Percentiles rank a stretch among this genome's conserved stretches.
Evolutionary conservation across 2,329 filamentous ascomycete species (phyloP).

Genomic region (Botrytis tulipae): DNA sequence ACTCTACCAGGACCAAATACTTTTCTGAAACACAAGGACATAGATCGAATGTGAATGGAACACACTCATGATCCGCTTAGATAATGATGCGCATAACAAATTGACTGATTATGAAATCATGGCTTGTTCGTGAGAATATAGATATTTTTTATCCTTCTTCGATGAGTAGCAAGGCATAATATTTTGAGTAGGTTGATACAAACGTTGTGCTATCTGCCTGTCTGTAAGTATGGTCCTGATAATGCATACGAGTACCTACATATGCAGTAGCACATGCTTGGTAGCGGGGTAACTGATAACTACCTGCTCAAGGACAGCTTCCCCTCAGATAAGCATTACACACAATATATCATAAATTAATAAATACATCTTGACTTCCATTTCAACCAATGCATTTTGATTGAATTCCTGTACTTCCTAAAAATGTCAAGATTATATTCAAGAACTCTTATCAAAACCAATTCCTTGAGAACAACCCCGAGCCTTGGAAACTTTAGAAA

Average conservation of each 20-base stretch:
- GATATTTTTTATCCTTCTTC: neutral
- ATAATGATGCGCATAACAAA: no score
- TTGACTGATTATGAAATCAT: neutral
- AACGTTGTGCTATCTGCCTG: neutral
- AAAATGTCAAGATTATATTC: neutral
- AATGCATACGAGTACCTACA: neutral
- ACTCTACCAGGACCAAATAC: neutral
- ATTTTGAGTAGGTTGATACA: neutral
- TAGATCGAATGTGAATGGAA: neutral
- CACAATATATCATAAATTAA: neutral
- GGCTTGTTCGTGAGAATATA: neutral
- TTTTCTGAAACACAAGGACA: neutral
- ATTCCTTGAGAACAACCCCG: conserved; percentile 26
- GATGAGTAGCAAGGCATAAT: neutral
- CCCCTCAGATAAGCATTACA: neutral
- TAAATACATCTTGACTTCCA: neutral
- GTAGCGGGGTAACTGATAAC: neutral
- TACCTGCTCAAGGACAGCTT: neutral
- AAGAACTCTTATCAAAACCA: neutral
- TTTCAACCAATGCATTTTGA: neutral
- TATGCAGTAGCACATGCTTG: neutral
- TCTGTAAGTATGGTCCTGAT: neutral
- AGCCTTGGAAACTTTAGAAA: conserved; percentile 19
- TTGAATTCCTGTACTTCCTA: neutral
- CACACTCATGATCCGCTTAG: no score